Evolutionary conservation across 208 protist genomes (phyloP), one percentile per base, ranked within the genome.

Genomic region (Acanthamoeba quina): DNA sequence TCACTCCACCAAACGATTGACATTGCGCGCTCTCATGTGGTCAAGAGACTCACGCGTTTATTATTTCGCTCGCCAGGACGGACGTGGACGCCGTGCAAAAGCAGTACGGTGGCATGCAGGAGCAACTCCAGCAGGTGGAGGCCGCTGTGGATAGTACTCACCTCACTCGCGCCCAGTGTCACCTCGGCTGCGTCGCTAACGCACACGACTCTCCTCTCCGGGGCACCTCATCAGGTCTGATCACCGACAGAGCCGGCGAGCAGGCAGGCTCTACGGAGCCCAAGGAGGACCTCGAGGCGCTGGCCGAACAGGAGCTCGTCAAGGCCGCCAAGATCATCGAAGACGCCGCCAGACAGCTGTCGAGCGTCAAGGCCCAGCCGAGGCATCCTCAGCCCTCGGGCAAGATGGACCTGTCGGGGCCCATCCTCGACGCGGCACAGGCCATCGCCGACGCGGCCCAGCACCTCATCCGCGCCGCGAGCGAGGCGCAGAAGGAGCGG

Each of bases 261-360:
- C 47, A 58, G 29, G 15, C n/a, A 1, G 15, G n/a, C n/a, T n/a
- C n/a, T 19, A 10, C 47, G 5, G 80, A 89, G 54, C 80, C 80
- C 47, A 58, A 92, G 17, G 86, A 92, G n/a, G 86, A 92, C n/a
- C 86, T 92, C 24, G 86, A 92, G 37, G 58, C 56, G 34, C 34
- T 92, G 11, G 86, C 86, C 11, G 86, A 92, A 41, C 86, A 92
- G 66, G 86, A 92, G 62, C 86, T 92, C 19, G 0, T 92, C 19
- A 76, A 68, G 41, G 86, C 86, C 10, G 86, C 86, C 44, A 92
- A 76, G 66, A 76, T 92, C 34, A 92, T 92, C 62, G 86, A 92
- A 13, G 62, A 92, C 5, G 86, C 86, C 44, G 86, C 86, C 37
- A 34, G 26, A 49, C 82, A 89, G 82, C 41, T 89, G 82, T 66